A percentile compares a stretch with the other conserved stretches of the same genome.
Conservation (phyloP, 2,329 filamentous ascomycete species). For the Xylariaceae sp. region DNA sequence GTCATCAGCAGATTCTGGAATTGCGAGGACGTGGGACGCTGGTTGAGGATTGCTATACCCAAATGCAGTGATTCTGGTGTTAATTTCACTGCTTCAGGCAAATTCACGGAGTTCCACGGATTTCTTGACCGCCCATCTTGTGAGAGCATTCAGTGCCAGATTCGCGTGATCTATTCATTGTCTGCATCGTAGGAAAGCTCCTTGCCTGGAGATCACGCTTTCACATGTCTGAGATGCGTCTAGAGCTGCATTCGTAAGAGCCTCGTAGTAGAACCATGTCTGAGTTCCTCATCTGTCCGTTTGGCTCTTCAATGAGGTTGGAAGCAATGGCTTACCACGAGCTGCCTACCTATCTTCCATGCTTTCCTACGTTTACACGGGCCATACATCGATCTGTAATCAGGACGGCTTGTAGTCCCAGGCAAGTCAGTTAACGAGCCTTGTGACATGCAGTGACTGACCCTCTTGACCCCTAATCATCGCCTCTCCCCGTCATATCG, state of each 20-base stretch:
- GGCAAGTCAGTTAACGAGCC: too few species aligned
- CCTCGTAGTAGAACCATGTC: background rate
- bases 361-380: too few species aligned
- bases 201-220: background rate
- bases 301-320: background rate
- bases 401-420: too few species aligned
- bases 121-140: background rate
- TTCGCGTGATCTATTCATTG: background rate
- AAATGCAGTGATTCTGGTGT: constrained; percentile 42
- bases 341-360: background rate
- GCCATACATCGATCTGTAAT: too few species aligned
- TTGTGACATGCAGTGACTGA: too few species aligned
- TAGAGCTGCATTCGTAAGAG: background rate
- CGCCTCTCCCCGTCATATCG: too few species aligned
- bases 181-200: background rate
- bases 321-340: background rate
- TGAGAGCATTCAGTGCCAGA: background rate
- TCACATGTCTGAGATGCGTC: background rate
- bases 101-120: constrained; percentile 55
- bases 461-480: too few species aligned
- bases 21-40: constrained; percentile 59
- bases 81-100: constrained; percentile 52
- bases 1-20: constrained; percentile 27
- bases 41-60: constrained; percentile 60
- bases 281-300: background rate